Conservation (phyloP, 192 early-diverging fungal species). For the Geranomyces michiganensis region DNA sequence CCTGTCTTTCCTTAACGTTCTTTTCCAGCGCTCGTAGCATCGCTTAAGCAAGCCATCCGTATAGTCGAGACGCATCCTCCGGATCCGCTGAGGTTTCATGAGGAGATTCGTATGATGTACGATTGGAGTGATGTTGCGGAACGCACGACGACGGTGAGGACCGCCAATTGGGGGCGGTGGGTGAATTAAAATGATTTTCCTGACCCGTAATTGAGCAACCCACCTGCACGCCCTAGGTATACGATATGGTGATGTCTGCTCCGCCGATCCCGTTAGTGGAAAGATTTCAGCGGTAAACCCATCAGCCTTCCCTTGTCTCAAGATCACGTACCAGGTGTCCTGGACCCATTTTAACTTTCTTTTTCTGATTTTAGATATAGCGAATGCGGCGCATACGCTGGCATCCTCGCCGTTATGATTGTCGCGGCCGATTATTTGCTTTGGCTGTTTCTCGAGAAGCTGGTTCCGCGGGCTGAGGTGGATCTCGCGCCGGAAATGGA, state of each 20-base stretch:
- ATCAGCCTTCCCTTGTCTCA: too few relatives aligned
- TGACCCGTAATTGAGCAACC: background rate
- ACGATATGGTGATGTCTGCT: slow-evolving; percentile 70
- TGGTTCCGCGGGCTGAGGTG: slow-evolving; percentile 73
- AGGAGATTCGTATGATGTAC: slow-evolving; percentile 90
- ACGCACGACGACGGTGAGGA: slow-evolving; percentile 76
- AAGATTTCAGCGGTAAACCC: slow-evolving; percentile 53
- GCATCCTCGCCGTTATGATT: slow-evolving; percentile 88
- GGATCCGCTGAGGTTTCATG: slow-evolving; percentile 68
- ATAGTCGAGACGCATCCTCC: slow-evolving; percentile 52
- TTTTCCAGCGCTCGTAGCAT: background rate
- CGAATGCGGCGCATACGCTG: slow-evolving; percentile 84
- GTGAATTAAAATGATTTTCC: slow-evolving; percentile 1
- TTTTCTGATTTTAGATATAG: slow-evolving; percentile 11
- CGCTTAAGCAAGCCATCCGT: slow-evolving; percentile 58
- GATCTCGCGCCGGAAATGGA: slow-evolving; percentile 64
- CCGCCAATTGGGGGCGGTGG: background rate
- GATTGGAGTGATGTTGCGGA: slow-evolving; percentile 95
- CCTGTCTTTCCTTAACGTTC: too few relatives aligned
- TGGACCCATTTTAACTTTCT: background rate
- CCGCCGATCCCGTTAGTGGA: slow-evolving; percentile 75
- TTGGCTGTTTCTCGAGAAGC: slow-evolving; percentile 78
- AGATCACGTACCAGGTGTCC: background rate
- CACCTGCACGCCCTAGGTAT: slow-evolving; percentile 56
- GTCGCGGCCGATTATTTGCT: slow-evolving; percentile 85